These are phyloP conservation scores for Glycyrrhiza uralensis DNA, from an alignment of 306 rosid species.

Conservation along the genomic window DNA sequence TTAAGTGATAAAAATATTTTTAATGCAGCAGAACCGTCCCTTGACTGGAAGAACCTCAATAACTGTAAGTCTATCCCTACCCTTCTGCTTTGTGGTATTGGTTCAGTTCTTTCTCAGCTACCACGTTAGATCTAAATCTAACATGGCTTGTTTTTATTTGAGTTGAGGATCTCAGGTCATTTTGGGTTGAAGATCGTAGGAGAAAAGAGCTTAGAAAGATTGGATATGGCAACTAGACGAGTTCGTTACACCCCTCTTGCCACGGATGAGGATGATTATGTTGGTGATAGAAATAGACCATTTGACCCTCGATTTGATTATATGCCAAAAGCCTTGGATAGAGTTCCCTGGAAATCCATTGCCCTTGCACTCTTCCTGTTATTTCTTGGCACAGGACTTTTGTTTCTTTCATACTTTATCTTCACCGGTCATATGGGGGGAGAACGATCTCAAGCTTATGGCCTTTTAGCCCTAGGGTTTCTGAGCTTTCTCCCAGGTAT, in stretches of 20 bases:
- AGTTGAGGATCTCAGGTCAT: background rate
- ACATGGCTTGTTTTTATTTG: background rate
- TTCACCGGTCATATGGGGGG: constrained; percentile 96
- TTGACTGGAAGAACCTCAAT: background rate
- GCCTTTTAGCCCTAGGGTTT: constrained; percentile 77
- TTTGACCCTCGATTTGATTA: constrained; percentile 89
- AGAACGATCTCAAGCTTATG: constrained; percentile 84
- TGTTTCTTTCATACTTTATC: constrained; percentile 80
- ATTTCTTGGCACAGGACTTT: constrained; percentile 65
- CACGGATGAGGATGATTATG: constrained; percentile 52
- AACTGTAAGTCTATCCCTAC: constrained; percentile 13
- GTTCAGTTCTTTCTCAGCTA: constrained; percentile 4
- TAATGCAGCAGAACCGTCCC: background rate
- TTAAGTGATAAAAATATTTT: constrained; percentile 1
- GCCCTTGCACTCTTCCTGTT: constrained; percentile 79
- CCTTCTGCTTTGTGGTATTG: background rate
- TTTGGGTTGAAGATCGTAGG: background rate
- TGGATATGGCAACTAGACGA: constrained; percentile 70
- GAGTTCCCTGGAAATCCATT: constrained; percentile 93
- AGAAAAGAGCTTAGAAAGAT: background rate
- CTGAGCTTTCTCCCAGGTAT: constrained; percentile 96
- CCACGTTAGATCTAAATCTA: constrained; percentile 4
- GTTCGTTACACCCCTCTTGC: constrained; percentile 58
- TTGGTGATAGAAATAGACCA: constrained; percentile 35
- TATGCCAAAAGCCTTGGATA: constrained; percentile 70